Evolutionary conservation across 257 asterid genomes (phyloP).

Genomic region (Lavandula angustifolia): DNA sequence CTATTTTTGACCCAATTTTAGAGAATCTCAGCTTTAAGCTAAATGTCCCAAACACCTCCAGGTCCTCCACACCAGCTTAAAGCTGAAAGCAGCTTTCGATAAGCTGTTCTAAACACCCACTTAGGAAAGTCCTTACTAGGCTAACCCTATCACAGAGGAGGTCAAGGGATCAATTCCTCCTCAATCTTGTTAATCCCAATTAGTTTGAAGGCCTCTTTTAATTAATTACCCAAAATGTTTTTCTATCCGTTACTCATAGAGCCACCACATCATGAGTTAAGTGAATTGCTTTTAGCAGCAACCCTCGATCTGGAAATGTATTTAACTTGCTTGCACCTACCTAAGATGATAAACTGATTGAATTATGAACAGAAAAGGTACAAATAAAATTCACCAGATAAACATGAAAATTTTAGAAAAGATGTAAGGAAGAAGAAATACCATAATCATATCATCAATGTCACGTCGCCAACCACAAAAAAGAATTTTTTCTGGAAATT

Average conservation of each 20-base stretch:
- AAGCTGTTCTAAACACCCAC: too few relatives aligned
- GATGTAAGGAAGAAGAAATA: slow-evolving; percentile 29
- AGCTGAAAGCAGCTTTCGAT: too few relatives aligned
- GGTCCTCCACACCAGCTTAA: too few relatives aligned
- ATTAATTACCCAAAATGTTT: background rate
- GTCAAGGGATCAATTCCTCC: slow-evolving; percentile 4
- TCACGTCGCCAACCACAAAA: slow-evolving; percentile 99
- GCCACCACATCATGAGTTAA: background rate
- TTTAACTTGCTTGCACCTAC: background rate
- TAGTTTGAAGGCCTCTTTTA: background rate
- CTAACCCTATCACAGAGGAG: background rate
- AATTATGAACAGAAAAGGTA: slow-evolving; percentile 12
- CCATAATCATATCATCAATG: slow-evolving; percentile 98
- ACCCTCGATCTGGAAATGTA: background rate
- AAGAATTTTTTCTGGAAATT: slow-evolving; percentile 82
- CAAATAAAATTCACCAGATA: slow-evolving; percentile 21
- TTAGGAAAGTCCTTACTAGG: background rate
- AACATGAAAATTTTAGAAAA: slow-evolving; percentile 5
- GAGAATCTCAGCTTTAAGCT: too few relatives aligned
- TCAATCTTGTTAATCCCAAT: background rate
- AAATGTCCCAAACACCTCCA: too few relatives aligned
- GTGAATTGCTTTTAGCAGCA: slow-evolving; percentile 1
- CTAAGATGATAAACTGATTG: slow-evolving; percentile 9
- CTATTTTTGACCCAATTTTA: too few relatives aligned
- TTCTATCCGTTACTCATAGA: background rate